Evolutionary conservation across 805 yeast genomes (phyloP), one percentile per base, ranked within the genome.

Genomic region (Nakazawaea wyomingensis): DNA sequence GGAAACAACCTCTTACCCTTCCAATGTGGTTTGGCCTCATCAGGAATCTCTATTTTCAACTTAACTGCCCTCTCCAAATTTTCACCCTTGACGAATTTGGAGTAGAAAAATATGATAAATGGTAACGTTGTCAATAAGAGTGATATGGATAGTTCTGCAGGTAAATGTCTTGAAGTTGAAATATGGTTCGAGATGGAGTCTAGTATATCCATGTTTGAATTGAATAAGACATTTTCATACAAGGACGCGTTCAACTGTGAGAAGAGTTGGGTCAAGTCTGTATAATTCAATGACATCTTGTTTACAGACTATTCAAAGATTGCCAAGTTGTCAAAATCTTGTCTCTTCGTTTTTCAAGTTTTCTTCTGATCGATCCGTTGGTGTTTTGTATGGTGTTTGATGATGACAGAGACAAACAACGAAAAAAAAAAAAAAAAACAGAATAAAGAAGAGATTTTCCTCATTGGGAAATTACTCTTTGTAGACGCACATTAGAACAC

Each of bases 11-110:
- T 68, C 53, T 79, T 83, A 5, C 96, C 96, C 61, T 89, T 89
- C 96, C 96, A 90, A 57, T 87, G 91, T 4, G 89, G 87, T 57
- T 80, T 73, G 24, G 95, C 88, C 54, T 83, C 87, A 48, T 75
- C 84, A 2, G 95, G 95, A 24, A 79, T 65, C 3, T 79, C 72
- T 16, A 81, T 56, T 34, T 69, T 71, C 52, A 81, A 67, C 50
- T 75, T 77, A 16, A 62, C 45, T 9, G 76, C 66, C 27, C 54
- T 62, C 32, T 64, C 54, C 13, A 41, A 16, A 10, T 44, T 34
- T 33, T 33, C 24, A 2, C 43, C 31, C 5, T 48, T 42, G n/a
- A 41, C 21, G 14, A 51, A 39, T 28, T 44, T 40, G 10, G 49
- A 43, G 32, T 41, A 49, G 13, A 50, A 34, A 21, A 47, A 48